A percentile compares a stretch with the other conserved stretches of the same genome.
These are phyloP conservation scores for Metarhizium sp. DNA, from an alignment of 2,329 filamentous ascomycete genomes.

Conservation along the genomic window DNA sequence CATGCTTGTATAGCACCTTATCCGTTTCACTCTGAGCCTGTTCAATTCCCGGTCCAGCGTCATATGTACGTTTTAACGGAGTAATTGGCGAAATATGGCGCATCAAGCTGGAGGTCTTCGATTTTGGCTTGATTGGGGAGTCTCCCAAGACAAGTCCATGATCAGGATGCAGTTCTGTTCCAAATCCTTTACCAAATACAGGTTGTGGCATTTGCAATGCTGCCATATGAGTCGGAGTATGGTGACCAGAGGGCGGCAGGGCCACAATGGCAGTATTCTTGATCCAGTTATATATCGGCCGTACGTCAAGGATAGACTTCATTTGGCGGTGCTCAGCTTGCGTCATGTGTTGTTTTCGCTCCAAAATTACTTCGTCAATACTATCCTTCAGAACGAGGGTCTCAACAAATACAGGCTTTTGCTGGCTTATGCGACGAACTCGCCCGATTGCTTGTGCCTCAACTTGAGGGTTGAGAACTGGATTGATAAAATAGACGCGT, in stretches of 20 bases:
- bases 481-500: constrained; percentile 81
- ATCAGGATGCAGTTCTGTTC: constrained; percentile 30
- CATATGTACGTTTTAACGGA: constrained; percentile 16
- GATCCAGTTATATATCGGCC: constrained; percentile 51
- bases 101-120: neutral
- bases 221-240: constrained; percentile 39
- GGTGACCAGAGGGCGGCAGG: constrained; percentile 15
- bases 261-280: constrained; percentile 37
- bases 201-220: constrained; percentile 33
- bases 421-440: constrained; percentile 80
- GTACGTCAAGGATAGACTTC: constrained; percentile 49
- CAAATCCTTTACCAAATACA: constrained; percentile 43
- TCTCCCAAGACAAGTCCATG: constrained; percentile 32
- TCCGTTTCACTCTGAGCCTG: neutral
- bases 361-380: constrained; percentile 76
- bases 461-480: constrained; percentile 74
- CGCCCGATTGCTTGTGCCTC: constrained; percentile 89
- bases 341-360: constrained; percentile 66
- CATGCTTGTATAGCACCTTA: constrained; percentile 1
- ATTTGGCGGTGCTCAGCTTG: constrained; percentile 49
- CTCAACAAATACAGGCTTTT: constrained; percentile 69
- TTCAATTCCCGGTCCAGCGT: constrained; percentile 8
- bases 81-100: constrained; percentile 2
- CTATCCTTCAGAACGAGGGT: constrained; percentile 73
- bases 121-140: neutral